Evolutionary conservation across 441 rosid genomes (phyloP), one percentile per base, ranked within the genome.

Genomic region (Rhodomyrtus psidioides): DNA sequence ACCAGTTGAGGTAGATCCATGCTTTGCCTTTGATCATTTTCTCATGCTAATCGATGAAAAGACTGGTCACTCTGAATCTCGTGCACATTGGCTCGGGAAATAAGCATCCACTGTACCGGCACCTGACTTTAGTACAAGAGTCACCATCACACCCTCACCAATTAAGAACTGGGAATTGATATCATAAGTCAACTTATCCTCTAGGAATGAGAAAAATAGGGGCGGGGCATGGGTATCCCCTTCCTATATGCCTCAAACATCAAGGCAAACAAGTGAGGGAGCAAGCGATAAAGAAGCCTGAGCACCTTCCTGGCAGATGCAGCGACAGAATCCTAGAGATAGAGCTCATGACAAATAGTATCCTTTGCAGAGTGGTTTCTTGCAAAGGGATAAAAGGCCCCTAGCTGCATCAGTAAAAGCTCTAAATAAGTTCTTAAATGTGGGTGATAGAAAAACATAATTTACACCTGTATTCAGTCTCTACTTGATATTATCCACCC

Each of bases 141-240:
- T 93, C 28, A 95, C 91, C 91, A 94, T 83, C 46, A 95, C 86
- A 42, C 92, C 91, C 86, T 90, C 90, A 23, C 96, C 94, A 1
- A 95, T 83, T 53, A 94, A 89, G 86, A 95, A 95, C 86, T 94
- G 84, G 42, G 85, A 83, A 49, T 44, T 15, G 30, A 83, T n/a
- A 21, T 46, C 0, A 16, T 83, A 58, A 58, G 85, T 83, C 74
- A 39, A 27, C 7, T 3, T 26, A 49, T 83, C 85, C 24, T 57
- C 85, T 0, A 76, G 42, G 74, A 83, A 83, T 12, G 85, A 83
- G 26, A n/a, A 83, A 83, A 59, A 83, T 58, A 83, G 42, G 39
- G 85, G 79, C n/a, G 56, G 55, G 0, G 76, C 85, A 83, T 83
- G 49, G 85, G 85, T 3, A 60, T 83, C n/a, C 85, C 85, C 39